These are phyloP conservation scores for Monosporascus sp. DNA, from an alignment of 2,329 filamentous ascomycete species.

Conservation along the genomic window DNA sequence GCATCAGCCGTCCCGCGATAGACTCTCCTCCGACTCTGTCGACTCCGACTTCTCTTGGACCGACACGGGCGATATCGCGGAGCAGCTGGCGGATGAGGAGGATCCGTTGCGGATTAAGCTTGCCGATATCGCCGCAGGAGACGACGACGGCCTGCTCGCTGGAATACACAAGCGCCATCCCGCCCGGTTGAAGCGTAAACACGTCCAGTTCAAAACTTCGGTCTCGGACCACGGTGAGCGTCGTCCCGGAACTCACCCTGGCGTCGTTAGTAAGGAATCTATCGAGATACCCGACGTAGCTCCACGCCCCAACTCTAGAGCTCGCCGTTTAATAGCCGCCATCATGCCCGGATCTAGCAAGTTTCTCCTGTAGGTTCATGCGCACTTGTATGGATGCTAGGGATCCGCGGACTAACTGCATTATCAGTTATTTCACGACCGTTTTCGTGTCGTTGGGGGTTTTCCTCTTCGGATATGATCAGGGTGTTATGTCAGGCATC, in stretches of 20 bases:
- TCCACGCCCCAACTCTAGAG: slow-evolving; percentile 57
- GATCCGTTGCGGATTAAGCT: slow-evolving; percentile 73
- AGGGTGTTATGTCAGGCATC: slow-evolving; percentile 79
- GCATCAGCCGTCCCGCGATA: slow-evolving; percentile 37
- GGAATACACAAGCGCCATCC: slow-evolving; percentile 41
- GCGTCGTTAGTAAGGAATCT: slow-evolving; percentile 62
- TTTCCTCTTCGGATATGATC: slow-evolving; percentile 85
- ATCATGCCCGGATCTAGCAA: slow-evolving; percentile 92
- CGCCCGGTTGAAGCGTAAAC: slow-evolving; percentile 43
- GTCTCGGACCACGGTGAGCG: slow-evolving; percentile 34
- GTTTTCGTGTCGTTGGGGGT: slow-evolving; percentile 84
- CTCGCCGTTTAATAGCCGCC: slow-evolving; percentile 66
- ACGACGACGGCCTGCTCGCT: slow-evolving; percentile 55
- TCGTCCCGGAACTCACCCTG: slow-evolving; percentile 32
- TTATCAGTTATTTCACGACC: slow-evolving; percentile 81
- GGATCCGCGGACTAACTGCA: slow-evolving; percentile 8
- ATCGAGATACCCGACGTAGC: slow-evolving; percentile 73
- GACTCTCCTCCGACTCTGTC: slow-evolving; percentile 47
- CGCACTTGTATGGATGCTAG: not conserved
- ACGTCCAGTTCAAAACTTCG: slow-evolving; percentile 61
- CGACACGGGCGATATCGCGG: slow-evolving; percentile 90
- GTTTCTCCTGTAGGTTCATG: slow-evolving; percentile 68
- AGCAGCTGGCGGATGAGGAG: slow-evolving; percentile 79
- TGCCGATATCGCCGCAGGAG: slow-evolving; percentile 48
- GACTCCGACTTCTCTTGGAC: slow-evolving; percentile 77